Evolutionary conservation across 2,329 filamentous ascomycete species (phyloP), one percentile per base, ranked within the genome.

Genomic region (Penicillium sp.): DNA sequence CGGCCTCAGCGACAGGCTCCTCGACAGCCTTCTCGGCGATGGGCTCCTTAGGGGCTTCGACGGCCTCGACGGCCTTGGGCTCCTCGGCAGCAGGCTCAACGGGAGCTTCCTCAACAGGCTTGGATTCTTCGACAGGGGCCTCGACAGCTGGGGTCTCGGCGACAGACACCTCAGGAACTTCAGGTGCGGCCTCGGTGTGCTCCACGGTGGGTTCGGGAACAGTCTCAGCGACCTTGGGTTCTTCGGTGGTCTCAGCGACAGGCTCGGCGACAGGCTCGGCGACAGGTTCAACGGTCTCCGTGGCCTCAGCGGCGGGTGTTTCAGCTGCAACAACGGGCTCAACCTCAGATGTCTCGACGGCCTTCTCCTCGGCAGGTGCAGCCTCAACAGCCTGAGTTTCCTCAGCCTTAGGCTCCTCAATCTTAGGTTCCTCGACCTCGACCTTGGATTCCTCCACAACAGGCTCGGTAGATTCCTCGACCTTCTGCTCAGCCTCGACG

Each of bases 21-120:
- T 57, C 40, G 10, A 43, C 48, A 18, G 42, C 32, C 47, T 49
- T 32, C 34, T 56, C 52, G 6, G 31, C 16, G 16, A 54, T 44
- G n/a, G 44, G 34, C 36, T 52, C 54, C 16, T 51, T 43, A 16
- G 45, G 43, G 14, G 52, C 36, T 14, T 54, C 51, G 6, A 51
- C n/a, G 16, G 49, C 47, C 27, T 52, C 49, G 2, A 11, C 21
- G 10, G 43, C 36, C 43, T 47, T 52, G 14, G 49, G 43, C 5
- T 60, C 56, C 29, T 61, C 52, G 34, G 16, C 24, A 10, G 21
- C 22, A 11, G 54, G 31, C n/a, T 57, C 51, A 10, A 57, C 57
- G 1, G 40, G 47, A n/a, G 46, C 38, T 16, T 54, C 55, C 31
- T 57, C 51, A 2, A n/a, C 49, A 18, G 32, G 8, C 42, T 46